Evolutionary conservation across 768 basidiomycete species (phyloP).

Genomic region (Phylloporus arenicola): DNA sequence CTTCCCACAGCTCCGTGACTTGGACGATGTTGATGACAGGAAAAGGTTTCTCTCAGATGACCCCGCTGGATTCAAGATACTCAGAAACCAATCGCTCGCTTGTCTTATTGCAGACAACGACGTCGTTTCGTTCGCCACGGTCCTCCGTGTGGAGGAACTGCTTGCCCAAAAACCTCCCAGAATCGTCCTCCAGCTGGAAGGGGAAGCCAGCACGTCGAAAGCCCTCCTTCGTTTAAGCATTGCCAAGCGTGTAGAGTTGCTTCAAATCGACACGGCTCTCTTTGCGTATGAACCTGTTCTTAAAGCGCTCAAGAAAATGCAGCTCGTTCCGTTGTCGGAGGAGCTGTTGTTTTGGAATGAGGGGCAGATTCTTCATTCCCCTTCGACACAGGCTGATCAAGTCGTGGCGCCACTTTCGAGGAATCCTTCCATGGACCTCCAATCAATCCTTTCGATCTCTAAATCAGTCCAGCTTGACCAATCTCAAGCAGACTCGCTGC

Average conservation of each 20-base stretch:
- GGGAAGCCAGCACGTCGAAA: constrained; percentile 35
- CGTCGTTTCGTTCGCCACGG: constrained; percentile 48
- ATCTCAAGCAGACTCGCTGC: constrained; percentile 44
- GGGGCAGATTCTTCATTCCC: constrained; percentile 11
- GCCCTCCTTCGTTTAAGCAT: constrained; percentile 39
- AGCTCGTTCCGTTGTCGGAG: constrained; percentile 40
- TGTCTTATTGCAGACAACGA: constrained; percentile 48
- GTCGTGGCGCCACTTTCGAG: constrained; percentile 27
- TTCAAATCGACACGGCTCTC: constrained; percentile 59
- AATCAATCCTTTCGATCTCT: constrained; percentile 30
- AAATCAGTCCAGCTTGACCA: constrained; percentile 45
- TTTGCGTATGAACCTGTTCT: constrained; percentile 64
- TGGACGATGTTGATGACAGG: constrained; percentile 31
- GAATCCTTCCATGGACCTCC: constrained; percentile 38
- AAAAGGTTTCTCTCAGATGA: constrained; percentile 36
- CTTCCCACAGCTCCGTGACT: constrained; percentile 32
- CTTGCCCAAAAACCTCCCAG: constrained; percentile 44
- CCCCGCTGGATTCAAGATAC: constrained; percentile 29
- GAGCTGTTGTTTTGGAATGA: constrained; percentile 55
- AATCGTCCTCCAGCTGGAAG: constrained; percentile 54
- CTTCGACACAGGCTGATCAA: not conserved
- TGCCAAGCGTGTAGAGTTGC: constrained; percentile 34
- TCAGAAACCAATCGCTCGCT: constrained; percentile 52
- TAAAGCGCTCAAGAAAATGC: constrained; percentile 48
- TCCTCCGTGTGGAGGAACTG: constrained; percentile 51